Conservation (phyloP, 139 green algal genomes). For the Gonium pectorale region DNA sequence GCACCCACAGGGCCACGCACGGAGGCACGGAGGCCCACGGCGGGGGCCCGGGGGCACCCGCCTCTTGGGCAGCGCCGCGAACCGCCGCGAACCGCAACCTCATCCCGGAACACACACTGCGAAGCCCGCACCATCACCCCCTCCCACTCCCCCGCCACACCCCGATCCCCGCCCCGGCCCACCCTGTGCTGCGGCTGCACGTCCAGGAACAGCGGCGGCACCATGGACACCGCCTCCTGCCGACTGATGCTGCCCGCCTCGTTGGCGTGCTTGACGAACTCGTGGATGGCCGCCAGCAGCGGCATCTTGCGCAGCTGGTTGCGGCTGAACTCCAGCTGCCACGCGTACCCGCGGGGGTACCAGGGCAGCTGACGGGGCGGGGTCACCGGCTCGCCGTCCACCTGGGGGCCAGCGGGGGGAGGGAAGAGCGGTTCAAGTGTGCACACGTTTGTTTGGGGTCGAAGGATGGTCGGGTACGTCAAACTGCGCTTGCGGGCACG, state of each 20-base stretch:
- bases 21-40: no score
- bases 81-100: no score
- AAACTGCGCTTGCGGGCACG: no score
- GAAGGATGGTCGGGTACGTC: no score
- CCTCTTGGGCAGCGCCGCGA: no score
- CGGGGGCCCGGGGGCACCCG: no score
- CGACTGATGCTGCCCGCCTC: slow-evolving; percentile 93
- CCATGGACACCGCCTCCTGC: slow-evolving; percentile 99
- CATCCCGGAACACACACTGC: no score
- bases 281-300: slow-evolving; percentile 79
- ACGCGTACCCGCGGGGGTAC: slow-evolving; percentile 96
- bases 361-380: slow-evolving; percentile 85
- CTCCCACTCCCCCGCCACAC: background rate
- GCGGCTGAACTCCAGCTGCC: slow-evolving; percentile 91
- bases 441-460: no score
- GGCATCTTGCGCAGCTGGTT: slow-evolving; percentile 89
- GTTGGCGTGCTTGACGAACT: slow-evolving; percentile 81
- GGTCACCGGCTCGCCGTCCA: slow-evolving; percentile 59
- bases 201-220: slow-evolving; percentile 97
- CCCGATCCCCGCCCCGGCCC: background rate
- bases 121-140: background rate
- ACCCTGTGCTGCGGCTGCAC: slow-evolving; percentile 92
- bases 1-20: no score
- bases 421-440: no score
- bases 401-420: slow-evolving; percentile 20